These are phyloP conservation scores for Phylloporus sp. DNA, from an alignment of 768 basidiomycete genomes.

Conservation along the genomic window DNA sequence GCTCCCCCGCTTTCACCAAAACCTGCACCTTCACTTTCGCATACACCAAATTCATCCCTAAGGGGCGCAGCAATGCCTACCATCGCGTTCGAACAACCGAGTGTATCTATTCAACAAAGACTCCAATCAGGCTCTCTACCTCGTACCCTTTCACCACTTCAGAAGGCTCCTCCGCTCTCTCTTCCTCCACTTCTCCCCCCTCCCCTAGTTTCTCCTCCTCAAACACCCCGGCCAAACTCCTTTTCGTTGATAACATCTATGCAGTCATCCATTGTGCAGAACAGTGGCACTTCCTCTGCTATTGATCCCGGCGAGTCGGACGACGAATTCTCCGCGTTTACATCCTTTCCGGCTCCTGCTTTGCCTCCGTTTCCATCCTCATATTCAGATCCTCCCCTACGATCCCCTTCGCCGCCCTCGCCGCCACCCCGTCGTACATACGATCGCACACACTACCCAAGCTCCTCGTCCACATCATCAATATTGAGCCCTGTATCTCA, in stretches of 20 bases:
- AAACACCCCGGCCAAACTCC: conserved; percentile 26
- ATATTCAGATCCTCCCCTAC: conserved; percentile 8
- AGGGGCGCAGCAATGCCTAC: conserved; percentile 1
- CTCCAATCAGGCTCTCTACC: conserved; percentile 16
- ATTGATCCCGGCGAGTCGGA: conserved; percentile 30
- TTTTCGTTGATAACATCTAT: conserved; percentile 5
- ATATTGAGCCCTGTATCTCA: conserved; percentile 21
- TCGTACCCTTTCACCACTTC: conserved; percentile 23
- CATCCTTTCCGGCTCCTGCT: conserved; percentile 27
- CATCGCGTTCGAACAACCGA: conserved; percentile 1
- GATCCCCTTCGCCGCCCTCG: conserved; percentile 24
- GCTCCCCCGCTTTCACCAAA: conserved; percentile 28
- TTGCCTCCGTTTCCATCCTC: conserved; percentile 5
- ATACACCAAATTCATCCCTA: conserved; percentile 12
- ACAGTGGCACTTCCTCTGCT: conserved; percentile 3
- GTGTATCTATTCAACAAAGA: conserved; percentile 11
- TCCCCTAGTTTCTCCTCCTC: conserved; percentile 29
- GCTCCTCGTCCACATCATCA: conserved; percentile 26
- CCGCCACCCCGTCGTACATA: conserved; percentile 28
- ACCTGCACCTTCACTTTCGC: conserved; percentile 24
- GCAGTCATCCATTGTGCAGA: conserved; percentile 7
- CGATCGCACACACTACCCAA: conserved; percentile 19
- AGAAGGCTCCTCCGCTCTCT: conserved; percentile 20
- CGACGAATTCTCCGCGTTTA: conserved; percentile 54
- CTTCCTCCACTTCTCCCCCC: conserved; percentile 30